Base-by-base conservation (phyloP, 1,284 basidiomycete genomes). In the Ceratobasidium sp. region DNA sequence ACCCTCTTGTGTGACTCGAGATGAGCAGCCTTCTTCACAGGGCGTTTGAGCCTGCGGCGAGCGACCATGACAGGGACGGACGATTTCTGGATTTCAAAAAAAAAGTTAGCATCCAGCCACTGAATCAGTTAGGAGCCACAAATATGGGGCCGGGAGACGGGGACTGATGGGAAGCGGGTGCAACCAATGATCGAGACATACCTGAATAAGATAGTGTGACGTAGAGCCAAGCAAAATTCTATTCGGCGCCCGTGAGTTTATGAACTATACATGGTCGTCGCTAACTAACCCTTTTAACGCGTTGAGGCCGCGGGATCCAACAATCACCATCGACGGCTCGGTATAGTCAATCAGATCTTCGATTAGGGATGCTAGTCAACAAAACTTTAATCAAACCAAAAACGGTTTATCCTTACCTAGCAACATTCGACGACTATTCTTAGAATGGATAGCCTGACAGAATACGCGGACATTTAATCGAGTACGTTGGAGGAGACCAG, bases 181-280 rank as follows among this genome's bases (percentile, higher is more conserved):
- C n/a, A n/a, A n/a, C n/a, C 15, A 57, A 17, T 25, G 7, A n/a
- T 35, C 13, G 15, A 32, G 32, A 64, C 55, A 34, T 72, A 87
- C 87, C 82, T 91, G 94, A 49, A 98, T 94, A 56, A 98, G 87
- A 77, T 99, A 99, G 79, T 98, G 94, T 2, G 93, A 96, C 0
- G 95, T 98, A 2, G 94, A 96, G n/a, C 96, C 96, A 40, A 98
- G 88, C 5, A 98, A 83, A 75, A 98, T 96, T 27, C 95, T 94
- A 75, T 55, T 20, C 22, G 32, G 42, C 35, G 25, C 47, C 4
- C 35, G 32, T 31, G 0, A 64, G 64, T 7, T 38, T 49, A 47
- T 27, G 10, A 38, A 32, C 22, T 72, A 8, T 27, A 35, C n/a
- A 45, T n/a, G 57, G 20, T 12, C 58, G 57, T n/a, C 8, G 40